Evolutionary conservation across 805 yeast species (phyloP).

Genomic region (Torulaspora franciscae): DNA sequence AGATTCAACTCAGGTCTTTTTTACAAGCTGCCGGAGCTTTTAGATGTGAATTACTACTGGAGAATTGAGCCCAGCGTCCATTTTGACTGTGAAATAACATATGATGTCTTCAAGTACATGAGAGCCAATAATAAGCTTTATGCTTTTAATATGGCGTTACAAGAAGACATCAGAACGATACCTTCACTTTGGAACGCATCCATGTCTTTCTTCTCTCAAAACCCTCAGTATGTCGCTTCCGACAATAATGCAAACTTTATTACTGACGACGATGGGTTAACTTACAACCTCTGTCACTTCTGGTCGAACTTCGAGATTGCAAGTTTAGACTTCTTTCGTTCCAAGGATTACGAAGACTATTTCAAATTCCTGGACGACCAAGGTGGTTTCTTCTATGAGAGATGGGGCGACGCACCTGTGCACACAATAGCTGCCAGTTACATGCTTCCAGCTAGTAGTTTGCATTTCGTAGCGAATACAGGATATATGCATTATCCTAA

Average conservation of each 20-base stretch:
- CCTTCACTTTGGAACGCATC: constrained; percentile 78
- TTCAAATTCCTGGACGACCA: constrained; percentile 61
- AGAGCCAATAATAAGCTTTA: constrained; percentile 60
- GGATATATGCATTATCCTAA: constrained; percentile 81
- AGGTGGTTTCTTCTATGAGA: constrained; percentile 82
- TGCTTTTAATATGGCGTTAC: constrained; percentile 77
- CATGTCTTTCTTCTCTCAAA: constrained; percentile 49
- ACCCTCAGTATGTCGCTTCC: constrained; percentile 38
- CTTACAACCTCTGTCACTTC: constrained; percentile 77
- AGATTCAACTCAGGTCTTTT: constrained; percentile 81
- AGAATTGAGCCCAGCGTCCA: constrained; percentile 90
- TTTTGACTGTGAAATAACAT: constrained; percentile 83
- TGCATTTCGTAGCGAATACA: constrained; percentile 89
- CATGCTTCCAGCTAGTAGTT: constrained; percentile 58
- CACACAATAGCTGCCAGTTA: constrained; percentile 83
- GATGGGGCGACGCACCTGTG: constrained; percentile 98
- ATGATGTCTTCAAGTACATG: constrained; percentile 89
- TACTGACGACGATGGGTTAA: constrained; percentile 52
- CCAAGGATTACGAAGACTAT: constrained; percentile 58
- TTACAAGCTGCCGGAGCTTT: constrained; percentile 69
- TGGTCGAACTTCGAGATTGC: constrained; percentile 96
- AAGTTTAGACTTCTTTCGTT: constrained; percentile 63
- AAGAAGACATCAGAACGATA: constrained; percentile 74
- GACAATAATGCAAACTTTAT: constrained; percentile 62
- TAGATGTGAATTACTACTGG: constrained; percentile 86